phyloP scores from a whole-genome alignment of 805 yeast species.

The Clavispora asparagi region DNA sequence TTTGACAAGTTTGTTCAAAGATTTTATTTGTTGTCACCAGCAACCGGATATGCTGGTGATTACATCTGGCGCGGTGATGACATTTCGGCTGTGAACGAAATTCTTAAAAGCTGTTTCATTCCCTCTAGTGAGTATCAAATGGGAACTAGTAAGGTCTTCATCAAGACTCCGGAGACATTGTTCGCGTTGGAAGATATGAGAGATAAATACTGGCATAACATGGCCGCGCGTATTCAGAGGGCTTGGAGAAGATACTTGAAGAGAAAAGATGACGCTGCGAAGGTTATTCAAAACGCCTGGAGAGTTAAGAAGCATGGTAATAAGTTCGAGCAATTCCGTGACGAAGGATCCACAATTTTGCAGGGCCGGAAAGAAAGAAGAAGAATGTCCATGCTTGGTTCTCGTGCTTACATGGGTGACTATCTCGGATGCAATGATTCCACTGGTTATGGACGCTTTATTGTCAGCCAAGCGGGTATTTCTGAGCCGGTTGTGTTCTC shows the following conservation, averaged over 20 bases:
- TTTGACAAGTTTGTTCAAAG: constrained; percentile 95
- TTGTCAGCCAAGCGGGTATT: constrained; percentile 65
- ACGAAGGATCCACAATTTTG: constrained; percentile 68
- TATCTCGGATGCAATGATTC: constrained; percentile 78
- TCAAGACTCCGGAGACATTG: constrained; percentile 93
- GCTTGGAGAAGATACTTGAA: constrained; percentile 87
- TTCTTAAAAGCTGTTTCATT: constrained; percentile 53
- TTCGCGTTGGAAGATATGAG: constrained; percentile 95
- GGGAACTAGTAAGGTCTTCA: constrained; percentile 89
- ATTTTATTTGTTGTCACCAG: constrained; percentile 79
- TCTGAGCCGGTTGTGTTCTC: constrained; percentile 72
- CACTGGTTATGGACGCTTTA: constrained; percentile 66
- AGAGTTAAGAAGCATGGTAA: constrained; percentile 76
- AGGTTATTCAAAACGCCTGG: constrained; percentile 75
- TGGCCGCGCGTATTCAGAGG: constrained; percentile 96
- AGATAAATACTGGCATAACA: constrained; percentile 95
- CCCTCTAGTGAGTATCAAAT: constrained; percentile 81
- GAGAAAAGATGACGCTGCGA: constrained; percentile 83
- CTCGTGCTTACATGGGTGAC: constrained; percentile 91
- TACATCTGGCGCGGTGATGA: constrained; percentile 57
- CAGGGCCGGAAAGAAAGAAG: constrained; percentile 84
- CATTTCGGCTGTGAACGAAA: constrained; percentile 46
- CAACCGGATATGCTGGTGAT: constrained; percentile 87
- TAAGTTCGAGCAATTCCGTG: constrained; percentile 78
- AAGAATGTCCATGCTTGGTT: constrained; percentile 79